Conservation (phyloP, 805 yeast genomes). For the Citeromyces nyonsensis region DNA sequence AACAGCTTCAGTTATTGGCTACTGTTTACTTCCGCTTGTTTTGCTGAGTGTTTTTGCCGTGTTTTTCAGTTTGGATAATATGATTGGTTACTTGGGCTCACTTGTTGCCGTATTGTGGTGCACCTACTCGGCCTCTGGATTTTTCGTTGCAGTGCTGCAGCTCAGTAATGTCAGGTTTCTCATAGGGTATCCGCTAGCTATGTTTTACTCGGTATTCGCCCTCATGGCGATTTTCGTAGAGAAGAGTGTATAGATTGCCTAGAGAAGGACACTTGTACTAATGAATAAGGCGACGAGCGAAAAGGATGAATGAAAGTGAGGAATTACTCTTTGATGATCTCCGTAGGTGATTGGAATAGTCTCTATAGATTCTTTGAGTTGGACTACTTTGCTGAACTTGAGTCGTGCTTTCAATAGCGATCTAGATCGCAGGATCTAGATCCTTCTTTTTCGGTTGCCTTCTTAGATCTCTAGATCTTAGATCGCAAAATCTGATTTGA, state of each 20-base stretch:
- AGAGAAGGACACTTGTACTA: too few species aligned
- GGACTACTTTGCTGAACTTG: too few species aligned
- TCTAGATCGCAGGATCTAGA: too few species aligned
- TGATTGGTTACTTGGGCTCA: conserved; percentile 57
- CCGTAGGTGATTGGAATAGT: too few species aligned
- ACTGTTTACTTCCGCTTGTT: conserved; percentile 84
- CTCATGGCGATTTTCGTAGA: conserved; percentile 76
- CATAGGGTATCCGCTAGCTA: conserved; percentile 84
- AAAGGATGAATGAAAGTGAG: too few species aligned
- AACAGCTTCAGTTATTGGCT: conserved; percentile 87
- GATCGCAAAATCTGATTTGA: too few species aligned
- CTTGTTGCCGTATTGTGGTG: conserved; percentile 72
- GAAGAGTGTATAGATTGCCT: conserved; percentile 6
- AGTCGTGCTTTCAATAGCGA: too few species aligned
- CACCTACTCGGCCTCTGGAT: conserved; percentile 85
- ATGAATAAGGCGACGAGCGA: too few species aligned
- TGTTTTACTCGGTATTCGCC: conserved; percentile 90
- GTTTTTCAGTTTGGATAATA: conserved; percentile 49
- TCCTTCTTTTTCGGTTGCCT: too few species aligned
- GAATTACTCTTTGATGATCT: too few species aligned
- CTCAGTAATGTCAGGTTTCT: conserved; percentile 76
- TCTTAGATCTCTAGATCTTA: too few species aligned
- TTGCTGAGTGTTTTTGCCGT: conserved; percentile 61
- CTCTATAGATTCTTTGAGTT: too few species aligned
- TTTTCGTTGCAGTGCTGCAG: conserved; percentile 74